Evolutionary conservation across 176 grass and related monocot genomes (phyloP).

Genomic region (Triticum timopheevii): DNA sequence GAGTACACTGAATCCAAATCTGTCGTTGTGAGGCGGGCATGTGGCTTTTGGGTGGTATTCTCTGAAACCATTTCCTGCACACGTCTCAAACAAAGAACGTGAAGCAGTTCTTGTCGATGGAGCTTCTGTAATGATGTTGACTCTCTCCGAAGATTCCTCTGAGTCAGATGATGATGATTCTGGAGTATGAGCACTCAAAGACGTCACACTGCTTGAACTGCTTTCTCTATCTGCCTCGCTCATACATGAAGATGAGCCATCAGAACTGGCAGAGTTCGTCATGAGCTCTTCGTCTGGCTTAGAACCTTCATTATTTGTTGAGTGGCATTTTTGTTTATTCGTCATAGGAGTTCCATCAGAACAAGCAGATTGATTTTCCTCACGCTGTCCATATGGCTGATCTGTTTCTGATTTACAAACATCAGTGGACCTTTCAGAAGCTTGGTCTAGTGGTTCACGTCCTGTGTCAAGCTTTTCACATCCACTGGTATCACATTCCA

Average conservation of each 20-base stretch:
- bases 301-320: slow-evolving; percentile 32
- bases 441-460: slow-evolving; percentile 30
- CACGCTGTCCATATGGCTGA: slow-evolving; percentile 7
- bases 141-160: slow-evolving; percentile 58
- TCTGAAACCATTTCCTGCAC: slow-evolving; percentile 48
- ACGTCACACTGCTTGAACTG: slow-evolving; percentile 64
- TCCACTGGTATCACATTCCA: slow-evolving; percentile 28
- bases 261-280: slow-evolving; percentile 53
- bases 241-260: slow-evolving; percentile 68
- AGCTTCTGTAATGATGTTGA: slow-evolving; percentile 17
- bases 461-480: slow-evolving; percentile 12
- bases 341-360: slow-evolving; percentile 22
- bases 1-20: slow-evolving; percentile 29
- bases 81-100: slow-evolving; percentile 50
- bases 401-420: slow-evolving; percentile 31
- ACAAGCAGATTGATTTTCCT: slow-evolving; percentile 23
- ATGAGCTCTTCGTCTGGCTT: slow-evolving; percentile 43
- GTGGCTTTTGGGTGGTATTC: slow-evolving; percentile 48
- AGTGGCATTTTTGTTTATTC: slow-evolving; percentile 33
- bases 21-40: slow-evolving; percentile 27
- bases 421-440: slow-evolving; percentile 36
- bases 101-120: slow-evolving; percentile 39
- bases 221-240: slow-evolving; percentile 79
- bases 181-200: slow-evolving; percentile 57
- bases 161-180: slow-evolving; percentile 84